These are phyloP conservation scores for Orbilia brochopaga DNA, from an alignment of 2,329 filamentous ascomycete genomes.

Conservation along the genomic window DNA sequence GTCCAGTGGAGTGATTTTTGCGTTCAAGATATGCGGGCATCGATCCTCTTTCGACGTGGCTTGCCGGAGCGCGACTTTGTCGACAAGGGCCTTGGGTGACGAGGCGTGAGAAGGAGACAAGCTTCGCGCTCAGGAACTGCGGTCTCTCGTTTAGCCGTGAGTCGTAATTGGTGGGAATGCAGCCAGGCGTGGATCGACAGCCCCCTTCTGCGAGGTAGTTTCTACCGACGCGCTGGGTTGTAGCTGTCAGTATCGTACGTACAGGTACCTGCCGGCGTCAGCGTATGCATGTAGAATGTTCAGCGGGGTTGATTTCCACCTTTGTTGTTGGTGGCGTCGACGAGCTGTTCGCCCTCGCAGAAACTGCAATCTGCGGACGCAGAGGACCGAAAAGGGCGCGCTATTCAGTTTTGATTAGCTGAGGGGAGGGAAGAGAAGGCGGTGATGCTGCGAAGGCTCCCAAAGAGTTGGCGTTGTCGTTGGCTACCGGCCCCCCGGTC, in stretches of 20 bases:
- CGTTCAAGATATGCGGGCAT: not conserved
- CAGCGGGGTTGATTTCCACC: not conserved
- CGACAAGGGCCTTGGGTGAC: constrained; percentile 1
- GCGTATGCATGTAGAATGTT: not conserved
- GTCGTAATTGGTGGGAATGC: constrained; percentile 38
- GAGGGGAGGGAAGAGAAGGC: not conserved
- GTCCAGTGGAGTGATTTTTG: not conserved
- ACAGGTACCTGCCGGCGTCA: not conserved
- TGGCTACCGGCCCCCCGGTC: not conserved
- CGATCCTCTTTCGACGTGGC: not conserved
- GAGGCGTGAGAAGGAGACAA: constrained; percentile 20
- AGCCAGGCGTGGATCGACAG: not conserved
- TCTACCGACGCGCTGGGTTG: not conserved
- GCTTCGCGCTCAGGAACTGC: constrained; percentile 39
- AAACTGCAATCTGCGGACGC: not conserved
- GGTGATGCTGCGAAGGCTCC: not conserved
- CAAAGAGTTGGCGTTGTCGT: not conserved
- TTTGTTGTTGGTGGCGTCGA: not conserved
- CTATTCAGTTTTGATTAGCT: not conserved
- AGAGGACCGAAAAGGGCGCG: not conserved
- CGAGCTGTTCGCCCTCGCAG: not conserved
- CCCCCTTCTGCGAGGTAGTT: too few relatives aligned
- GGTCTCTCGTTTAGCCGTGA: constrained; percentile 37
- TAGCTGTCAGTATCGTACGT: not conserved
- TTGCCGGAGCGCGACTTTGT: not conserved